Percentiles rank a stretch among this genome's conserved stretches.
Conservation (phyloP, 177 flowering plant species). For the Vitis hybrid region DNA sequence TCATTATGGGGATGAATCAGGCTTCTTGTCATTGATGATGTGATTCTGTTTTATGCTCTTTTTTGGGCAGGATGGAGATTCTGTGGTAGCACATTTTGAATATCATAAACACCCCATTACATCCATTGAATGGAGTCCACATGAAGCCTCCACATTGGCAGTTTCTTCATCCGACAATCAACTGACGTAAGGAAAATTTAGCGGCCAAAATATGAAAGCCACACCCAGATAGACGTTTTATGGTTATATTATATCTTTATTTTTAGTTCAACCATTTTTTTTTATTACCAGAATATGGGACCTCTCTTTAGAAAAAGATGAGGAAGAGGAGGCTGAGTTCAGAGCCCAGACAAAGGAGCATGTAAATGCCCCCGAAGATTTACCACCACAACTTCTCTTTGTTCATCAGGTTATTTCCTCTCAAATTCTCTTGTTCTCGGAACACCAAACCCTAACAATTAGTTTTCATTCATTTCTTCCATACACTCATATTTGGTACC, state of each 20-base stretch:
- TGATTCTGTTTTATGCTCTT: conserved; percentile 1
- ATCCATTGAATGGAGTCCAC: conserved; percentile 98
- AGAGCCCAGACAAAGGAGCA: conserved; percentile 61
- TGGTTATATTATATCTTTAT: neutral
- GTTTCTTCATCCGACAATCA: conserved; percentile 93
- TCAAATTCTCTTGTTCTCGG: neutral
- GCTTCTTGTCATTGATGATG: neutral
- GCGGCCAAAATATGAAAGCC: neutral
- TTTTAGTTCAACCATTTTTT: neutral
- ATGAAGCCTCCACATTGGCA: conserved; percentile 88
- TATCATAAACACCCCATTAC: conserved; percentile 94
- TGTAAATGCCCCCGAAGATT: conserved; percentile 76
- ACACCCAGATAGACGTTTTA: neutral
- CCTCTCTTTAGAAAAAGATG: conserved; percentile 82
- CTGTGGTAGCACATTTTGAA: conserved; percentile 85
- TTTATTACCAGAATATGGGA: conserved; percentile 79
- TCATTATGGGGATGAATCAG: neutral
- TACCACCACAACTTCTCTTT: conserved; percentile 94
- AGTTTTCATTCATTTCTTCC: neutral
- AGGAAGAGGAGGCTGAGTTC: conserved; percentile 94
- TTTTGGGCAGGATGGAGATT: conserved; percentile 56
- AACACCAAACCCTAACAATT: neutral
- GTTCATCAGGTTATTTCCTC: conserved; percentile 72
- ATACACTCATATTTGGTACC: neutral
- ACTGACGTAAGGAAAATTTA: conserved; percentile 64